Conservation (phyloP, 106 monocot genomes). For the Dendrobium nobile region DNA sequence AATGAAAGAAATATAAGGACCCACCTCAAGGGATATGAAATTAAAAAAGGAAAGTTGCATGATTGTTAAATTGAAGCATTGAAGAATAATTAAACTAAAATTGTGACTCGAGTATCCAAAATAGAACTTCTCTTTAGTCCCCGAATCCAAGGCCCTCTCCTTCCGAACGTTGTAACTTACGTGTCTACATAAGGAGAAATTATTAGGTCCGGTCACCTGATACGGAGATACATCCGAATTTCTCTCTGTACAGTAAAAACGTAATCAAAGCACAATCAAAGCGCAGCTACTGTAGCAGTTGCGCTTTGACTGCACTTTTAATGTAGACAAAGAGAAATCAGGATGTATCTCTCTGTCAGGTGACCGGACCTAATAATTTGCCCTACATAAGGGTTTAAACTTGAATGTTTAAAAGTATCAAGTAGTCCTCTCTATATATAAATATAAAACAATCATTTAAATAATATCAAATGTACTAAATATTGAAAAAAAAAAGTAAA, state of each 20-base stretch:
- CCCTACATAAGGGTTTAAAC: not conserved
- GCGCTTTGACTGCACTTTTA: no score
- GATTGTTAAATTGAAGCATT: not conserved
- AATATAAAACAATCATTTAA: not conserved
- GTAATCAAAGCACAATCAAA: no score
- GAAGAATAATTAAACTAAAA: not conserved
- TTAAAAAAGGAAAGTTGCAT: not conserved
- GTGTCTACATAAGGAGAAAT: not conserved
- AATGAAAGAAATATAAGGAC: not conserved
- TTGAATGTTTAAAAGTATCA: not conserved
- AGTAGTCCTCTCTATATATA: not conserved
- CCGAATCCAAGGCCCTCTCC: not conserved
- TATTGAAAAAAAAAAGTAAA: not conserved
- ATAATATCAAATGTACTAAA: not conserved
- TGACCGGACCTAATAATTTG: no score
- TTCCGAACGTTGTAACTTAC: not conserved
- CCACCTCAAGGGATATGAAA: not conserved
- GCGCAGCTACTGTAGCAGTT: no score
- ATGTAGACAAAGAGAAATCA: no score
- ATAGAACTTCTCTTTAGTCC: not conserved
- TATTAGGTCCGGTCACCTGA: no score
- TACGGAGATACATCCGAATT: no score
- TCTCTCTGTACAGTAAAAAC: no score
- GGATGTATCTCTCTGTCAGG: no score
- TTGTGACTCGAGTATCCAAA: not conserved